phyloP scores from a whole-genome alignment of 441 rosid genomes.

The Manihot esculenta region DNA sequence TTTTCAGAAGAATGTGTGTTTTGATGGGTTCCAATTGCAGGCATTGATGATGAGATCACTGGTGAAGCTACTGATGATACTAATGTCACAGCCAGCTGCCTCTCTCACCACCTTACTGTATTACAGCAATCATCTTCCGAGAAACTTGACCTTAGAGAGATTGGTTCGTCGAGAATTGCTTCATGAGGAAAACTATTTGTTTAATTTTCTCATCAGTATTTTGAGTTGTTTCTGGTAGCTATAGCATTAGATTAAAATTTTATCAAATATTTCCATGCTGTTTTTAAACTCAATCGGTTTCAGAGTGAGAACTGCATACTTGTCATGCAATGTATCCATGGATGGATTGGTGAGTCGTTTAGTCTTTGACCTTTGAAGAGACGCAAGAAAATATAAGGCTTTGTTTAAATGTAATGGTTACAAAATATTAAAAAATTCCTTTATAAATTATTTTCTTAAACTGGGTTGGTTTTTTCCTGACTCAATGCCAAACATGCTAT shows the following conservation, averaged over 20 bases:
- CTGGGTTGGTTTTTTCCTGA: no score
- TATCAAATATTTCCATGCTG: not conserved
- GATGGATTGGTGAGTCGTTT: not conserved
- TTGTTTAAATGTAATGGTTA: no score
- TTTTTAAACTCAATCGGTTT: not conserved
- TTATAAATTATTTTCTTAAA: no score
- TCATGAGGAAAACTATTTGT: constrained; percentile 38
- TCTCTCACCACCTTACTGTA: constrained; percentile 44
- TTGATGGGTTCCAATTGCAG: constrained; percentile 24
- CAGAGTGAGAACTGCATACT: not conserved
- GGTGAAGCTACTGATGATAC: constrained; percentile 25
- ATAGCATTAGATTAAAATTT: not conserved
- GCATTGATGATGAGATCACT: constrained; percentile 36
- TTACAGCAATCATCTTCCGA: constrained; percentile 50
- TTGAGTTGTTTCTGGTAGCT: constrained; percentile 49
- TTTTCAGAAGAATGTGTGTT: not conserved
- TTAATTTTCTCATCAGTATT: constrained; percentile 37
- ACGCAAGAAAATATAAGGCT: not conserved
- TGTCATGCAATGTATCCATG: not conserved
- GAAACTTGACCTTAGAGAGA: constrained; percentile 38
- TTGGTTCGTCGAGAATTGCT: constrained; percentile 44
- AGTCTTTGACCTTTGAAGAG: not conserved
- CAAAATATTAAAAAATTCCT: no score
- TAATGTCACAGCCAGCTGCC: constrained; percentile 38
- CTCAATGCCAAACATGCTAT: no score